Evolutionary conservation across 768 basidiomycete genomes (phyloP), one percentile per base, ranked within the genome.

Genomic region (Suillus bovinus): DNA sequence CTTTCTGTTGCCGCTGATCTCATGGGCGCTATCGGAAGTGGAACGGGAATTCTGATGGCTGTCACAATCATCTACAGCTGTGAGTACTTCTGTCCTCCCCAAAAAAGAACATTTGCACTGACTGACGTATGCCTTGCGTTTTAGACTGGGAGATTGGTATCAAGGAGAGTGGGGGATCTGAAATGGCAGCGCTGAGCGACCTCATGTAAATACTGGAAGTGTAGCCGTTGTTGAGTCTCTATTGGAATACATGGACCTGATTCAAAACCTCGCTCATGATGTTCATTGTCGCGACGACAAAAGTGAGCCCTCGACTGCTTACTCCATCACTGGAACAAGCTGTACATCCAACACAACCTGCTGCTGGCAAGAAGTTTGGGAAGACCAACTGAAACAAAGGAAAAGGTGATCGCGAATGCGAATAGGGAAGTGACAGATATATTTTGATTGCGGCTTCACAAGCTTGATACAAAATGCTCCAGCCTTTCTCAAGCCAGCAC

Each of bases 21-120:
- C 64, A 90, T 96, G 82, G 97, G 97, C 59, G 97, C 96, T 3
- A 90, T 99, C 63, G 96, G 96, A 13, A 94, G 91, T 69, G 95
- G 95, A 53, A 96, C 93, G 6, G 93, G 94, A 83, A 97, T 97
- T 71, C 81, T 98, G 66, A 96, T 98, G 94, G 95, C 94, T 36
- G 94, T 96, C 58, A 97, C 96, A 27, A 98, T 95, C 72, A 97
- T 98, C 76, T 97, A 97, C 76, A 90, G 93, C 76, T 94, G 67
- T 64, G 46, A 58, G 63, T 59, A 33, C 58, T 52, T 36, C 3
- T 31, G 3, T 62, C 60, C 6, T 17, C 2, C 24, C n/a, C 36
- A 24, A 27, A 22, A n/a, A 22, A 5, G 9, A 63, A 49, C 55
- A n/a, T 59, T 13, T 42, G 50, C 62, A 20, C 38, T 41, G 16